These are phyloP conservation scores for Dendrocalamus sinicus DNA, from an alignment of 176 grass and related monocot species.

Conservation along the genomic window DNA sequence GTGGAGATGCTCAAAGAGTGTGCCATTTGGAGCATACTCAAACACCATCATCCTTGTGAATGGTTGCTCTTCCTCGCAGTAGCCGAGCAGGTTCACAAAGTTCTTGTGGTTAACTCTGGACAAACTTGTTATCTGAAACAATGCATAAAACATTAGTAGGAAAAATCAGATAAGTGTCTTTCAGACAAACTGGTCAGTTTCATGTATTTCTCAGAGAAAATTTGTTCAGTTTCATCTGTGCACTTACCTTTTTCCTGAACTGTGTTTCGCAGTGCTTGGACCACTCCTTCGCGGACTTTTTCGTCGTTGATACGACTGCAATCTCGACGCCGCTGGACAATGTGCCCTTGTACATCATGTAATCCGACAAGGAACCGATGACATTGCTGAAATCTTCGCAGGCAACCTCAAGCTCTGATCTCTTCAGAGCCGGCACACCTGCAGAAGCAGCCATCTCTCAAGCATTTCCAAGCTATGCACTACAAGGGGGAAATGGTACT, in stretches of 20 bases:
- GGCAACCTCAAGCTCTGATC: constrained; percentile 70
- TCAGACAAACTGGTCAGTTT: neutral
- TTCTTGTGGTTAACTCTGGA: constrained; percentile 92
- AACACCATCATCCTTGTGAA: constrained; percentile 99
- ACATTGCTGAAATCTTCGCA: constrained; percentile 93
- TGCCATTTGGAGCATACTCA: constrained; percentile 92
- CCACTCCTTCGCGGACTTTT: constrained; percentile 67
- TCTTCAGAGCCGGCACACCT: constrained; percentile 72
- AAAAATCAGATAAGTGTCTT: neutral
- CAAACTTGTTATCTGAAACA: constrained; percentile 71
- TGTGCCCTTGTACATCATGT: constrained; percentile 82
- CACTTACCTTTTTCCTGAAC: constrained; percentile 81
- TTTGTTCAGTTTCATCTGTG: neutral
- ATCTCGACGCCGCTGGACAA: constrained; percentile 87
- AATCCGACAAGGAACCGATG: constrained; percentile 62
- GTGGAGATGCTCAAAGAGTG: constrained; percentile 90
- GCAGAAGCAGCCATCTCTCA: neutral
- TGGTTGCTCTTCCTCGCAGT: constrained; percentile 78
- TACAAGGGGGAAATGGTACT: neutral
- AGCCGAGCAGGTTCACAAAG: constrained; percentile 88
- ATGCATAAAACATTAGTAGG: neutral
- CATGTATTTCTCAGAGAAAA: neutral
- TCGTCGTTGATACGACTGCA: constrained; percentile 71
- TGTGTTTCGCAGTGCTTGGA: constrained; percentile 63
- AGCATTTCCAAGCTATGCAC: neutral